Evolutionary conservation across 345 rosid species (phyloP).

Genomic region (thale cress (Arabidopsis thaliana)): TAIR10.1 NC_003075.7:6835501-6836000

Average conservation of each 20-base stretch:
- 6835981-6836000: neutral
- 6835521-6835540: conserved; percentile 1
- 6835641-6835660: conserved; percentile 6
- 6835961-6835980: neutral
- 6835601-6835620: neutral
- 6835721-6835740: no score
- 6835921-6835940: neutral
- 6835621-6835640: conserved; percentile 24
- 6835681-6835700: neutral
- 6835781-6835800: no score
- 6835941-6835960: neutral
- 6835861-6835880: no score
- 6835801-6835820: no score
- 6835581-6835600: neutral
- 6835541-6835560: conserved; percentile 17
- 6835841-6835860: no score
- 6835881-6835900: no score
- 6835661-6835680: conserved; percentile 34
- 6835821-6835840: no score
- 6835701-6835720: no score
- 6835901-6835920: no score
- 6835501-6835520: conserved; percentile 26
- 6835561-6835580: neutral
- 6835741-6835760: neutral
- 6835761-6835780: no score